phyloP scores from a whole-genome alignment of 352 stramenopile genomes.

The Pythium phragmiticola region DNA sequence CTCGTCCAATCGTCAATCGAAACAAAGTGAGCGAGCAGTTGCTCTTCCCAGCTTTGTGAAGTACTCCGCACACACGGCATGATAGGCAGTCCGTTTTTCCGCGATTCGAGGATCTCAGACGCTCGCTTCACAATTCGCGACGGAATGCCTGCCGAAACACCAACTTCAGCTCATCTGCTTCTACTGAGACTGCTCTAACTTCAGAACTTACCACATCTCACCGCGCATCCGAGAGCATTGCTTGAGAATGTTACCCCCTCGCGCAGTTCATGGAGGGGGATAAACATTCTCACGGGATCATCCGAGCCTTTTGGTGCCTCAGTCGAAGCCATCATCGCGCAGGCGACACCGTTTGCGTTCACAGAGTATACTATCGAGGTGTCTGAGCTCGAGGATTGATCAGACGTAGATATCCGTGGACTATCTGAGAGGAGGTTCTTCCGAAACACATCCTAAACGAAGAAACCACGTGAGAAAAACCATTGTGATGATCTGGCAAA shows the following conservation, averaged over 20 bases:
- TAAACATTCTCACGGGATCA: conserved; percentile 22
- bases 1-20: conserved; percentile 21
- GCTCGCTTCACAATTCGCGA: conserved; percentile 23
- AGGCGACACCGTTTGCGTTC: conserved; percentile 31
- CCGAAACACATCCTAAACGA: conserved; percentile 20
- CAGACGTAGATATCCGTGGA: neutral
- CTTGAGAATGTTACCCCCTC: conserved; percentile 63
- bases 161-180: neutral
- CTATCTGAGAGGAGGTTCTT: conserved; percentile 11
- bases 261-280: conserved; percentile 62
- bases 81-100: conserved; percentile 19
- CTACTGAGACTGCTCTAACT: neutral
- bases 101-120: conserved; percentile 20
- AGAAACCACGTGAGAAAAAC: neutral
- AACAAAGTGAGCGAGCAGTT: conserved; percentile 20
- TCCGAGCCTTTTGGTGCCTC: conserved; percentile 5
- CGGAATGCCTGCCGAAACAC: conserved; percentile 9
- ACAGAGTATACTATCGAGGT: neutral
- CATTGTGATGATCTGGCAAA: neutral
- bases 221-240: conserved; percentile 70
- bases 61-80: neutral
- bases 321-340: conserved; percentile 57
- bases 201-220: conserved; percentile 48
- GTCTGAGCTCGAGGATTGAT: neutral
- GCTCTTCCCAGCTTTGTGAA: conserved; percentile 20